Evolutionary conservation across 495 filamentous ascomycete species (phyloP).

Genomic region (Collariella sp.): DNA sequence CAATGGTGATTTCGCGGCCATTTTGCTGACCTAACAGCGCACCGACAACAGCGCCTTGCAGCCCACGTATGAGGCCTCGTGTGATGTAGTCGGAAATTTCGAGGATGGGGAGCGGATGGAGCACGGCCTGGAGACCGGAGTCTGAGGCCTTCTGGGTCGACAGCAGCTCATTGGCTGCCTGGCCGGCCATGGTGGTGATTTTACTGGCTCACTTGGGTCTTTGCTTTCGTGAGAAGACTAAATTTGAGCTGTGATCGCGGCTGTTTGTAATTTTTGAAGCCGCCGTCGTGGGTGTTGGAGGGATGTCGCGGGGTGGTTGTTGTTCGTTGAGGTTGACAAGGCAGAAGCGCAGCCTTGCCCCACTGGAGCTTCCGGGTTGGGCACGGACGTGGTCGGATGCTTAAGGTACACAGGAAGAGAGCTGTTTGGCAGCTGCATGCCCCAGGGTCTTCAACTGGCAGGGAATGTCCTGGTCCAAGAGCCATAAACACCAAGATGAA

Average conservation of each 20-base stretch:
- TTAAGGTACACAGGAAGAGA: no score
- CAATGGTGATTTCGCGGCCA: slow-evolving; percentile 82
- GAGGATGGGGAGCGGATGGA: slow-evolving; percentile 91
- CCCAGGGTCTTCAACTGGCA: neutral
- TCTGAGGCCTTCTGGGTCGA: slow-evolving; percentile 54
- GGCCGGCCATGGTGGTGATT: slow-evolving; percentile 13
- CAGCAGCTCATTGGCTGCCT: slow-evolving; percentile 25
- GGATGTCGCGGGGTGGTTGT: slow-evolving; percentile 8
- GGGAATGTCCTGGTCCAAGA: no score
- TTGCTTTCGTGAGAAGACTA: neutral
- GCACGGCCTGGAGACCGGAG: slow-evolving; percentile 69
- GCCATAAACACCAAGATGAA: no score
- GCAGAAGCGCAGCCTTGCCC: slow-evolving; percentile 25
- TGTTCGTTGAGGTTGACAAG: slow-evolving; percentile 9
- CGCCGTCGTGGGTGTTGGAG: neutral
- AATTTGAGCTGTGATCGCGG: neutral
- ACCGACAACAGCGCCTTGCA: slow-evolving; percentile 70
- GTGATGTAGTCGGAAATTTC: slow-evolving; percentile 96
- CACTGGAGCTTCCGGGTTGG: slow-evolving; percentile 9
- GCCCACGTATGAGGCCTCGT: slow-evolving; percentile 68
- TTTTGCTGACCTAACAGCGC: slow-evolving; percentile 83
- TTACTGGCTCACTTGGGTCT: neutral
- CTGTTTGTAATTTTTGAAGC: no score
- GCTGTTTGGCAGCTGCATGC: neutral
- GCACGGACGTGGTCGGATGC: neutral